Conservation (phyloP, 1,284 basidiomycete genomes). For the Neolentinus lepideus region DNA sequence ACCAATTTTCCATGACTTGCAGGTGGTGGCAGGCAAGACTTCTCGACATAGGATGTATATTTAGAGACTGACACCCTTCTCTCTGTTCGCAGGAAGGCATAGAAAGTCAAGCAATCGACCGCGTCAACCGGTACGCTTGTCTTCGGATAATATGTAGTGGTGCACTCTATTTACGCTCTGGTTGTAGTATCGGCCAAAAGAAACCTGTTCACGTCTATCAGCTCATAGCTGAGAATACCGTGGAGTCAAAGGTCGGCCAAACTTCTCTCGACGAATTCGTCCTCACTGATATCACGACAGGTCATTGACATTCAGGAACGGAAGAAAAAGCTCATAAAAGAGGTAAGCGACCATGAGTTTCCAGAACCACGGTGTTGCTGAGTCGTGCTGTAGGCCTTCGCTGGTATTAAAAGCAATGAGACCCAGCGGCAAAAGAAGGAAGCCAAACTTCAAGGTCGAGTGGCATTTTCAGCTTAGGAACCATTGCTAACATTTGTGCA, state of each 20-base stretch:
- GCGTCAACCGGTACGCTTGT: slow-evolving; percentile 49
- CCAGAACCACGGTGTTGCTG: neutral
- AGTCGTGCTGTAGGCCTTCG: slow-evolving; percentile 53
- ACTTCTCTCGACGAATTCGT: neutral
- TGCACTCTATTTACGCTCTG: neutral
- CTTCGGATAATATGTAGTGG: slow-evolving; percentile 7
- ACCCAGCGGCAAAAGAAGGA: slow-evolving; percentile 67
- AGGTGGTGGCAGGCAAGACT: slow-evolving; percentile 68
- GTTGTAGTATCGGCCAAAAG: slow-evolving; percentile 67
- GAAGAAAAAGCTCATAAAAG: slow-evolving; percentile 67
- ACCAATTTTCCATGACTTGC: slow-evolving; percentile 6
- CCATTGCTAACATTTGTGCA: slow-evolving; percentile 1
- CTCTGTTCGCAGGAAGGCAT: slow-evolving; percentile 64
- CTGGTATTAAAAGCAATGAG: slow-evolving; percentile 65
- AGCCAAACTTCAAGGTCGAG: slow-evolving; percentile 64
- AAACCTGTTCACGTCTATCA: slow-evolving; percentile 83
- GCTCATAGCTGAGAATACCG: slow-evolving; percentile 81
- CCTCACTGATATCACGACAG: slow-evolving; percentile 19
- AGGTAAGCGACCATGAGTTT: slow-evolving; percentile 33
- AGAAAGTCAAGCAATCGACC: slow-evolving; percentile 84
- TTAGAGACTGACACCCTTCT: neutral
- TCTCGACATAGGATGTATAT: neutral
- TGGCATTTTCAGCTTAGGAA: neutral
- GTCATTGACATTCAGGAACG: slow-evolving; percentile 80
- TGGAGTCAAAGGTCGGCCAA: slow-evolving; percentile 64